Evolutionary conservation across 805 yeast genomes (phyloP).

Genomic region (Kazachstania taianensis): DNA sequence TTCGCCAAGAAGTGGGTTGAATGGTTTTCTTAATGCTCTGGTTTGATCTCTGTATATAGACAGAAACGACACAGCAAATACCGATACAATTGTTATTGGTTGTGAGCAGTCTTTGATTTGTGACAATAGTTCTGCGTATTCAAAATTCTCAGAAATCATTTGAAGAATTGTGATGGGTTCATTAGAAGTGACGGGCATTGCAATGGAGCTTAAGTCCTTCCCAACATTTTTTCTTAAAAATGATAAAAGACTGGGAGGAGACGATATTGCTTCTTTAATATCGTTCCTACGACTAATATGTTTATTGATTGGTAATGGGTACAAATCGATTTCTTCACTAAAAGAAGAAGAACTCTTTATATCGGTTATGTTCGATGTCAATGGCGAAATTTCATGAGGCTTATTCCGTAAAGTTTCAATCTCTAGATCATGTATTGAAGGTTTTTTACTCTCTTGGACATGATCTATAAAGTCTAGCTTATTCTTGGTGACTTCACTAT

Average conservation of each 20-base stretch:
- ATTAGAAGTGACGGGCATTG: conserved; percentile 91
- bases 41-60: conserved; percentile 65
- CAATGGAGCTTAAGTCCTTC: conserved; percentile 71
- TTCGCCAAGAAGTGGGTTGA: conserved; percentile 90
- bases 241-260: conserved; percentile 76
- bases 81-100: conserved; percentile 53
- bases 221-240: conserved; percentile 86
- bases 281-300: conserved; percentile 45
- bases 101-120: conserved; percentile 47
- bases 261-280: conserved; percentile 44
- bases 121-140: conserved; percentile 59
- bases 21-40: conserved; percentile 78
- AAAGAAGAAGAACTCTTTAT: too few species aligned
- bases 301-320: conserved; percentile 49
- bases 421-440: not conserved
- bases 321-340: conserved; percentile 34
- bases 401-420: not conserved
- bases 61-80: conserved; percentile 70
- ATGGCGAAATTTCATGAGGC: not conserved
- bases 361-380: too few species aligned
- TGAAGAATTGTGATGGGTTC: conserved; percentile 85
- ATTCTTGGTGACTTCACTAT: not conserved
- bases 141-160: conserved; percentile 68
- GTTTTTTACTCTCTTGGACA: not conserved
- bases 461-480: too few species aligned